Evolutionary conservation across 2,329 filamentous ascomycete species (phyloP).

Genomic region (Fusarium aywerte): DNA sequence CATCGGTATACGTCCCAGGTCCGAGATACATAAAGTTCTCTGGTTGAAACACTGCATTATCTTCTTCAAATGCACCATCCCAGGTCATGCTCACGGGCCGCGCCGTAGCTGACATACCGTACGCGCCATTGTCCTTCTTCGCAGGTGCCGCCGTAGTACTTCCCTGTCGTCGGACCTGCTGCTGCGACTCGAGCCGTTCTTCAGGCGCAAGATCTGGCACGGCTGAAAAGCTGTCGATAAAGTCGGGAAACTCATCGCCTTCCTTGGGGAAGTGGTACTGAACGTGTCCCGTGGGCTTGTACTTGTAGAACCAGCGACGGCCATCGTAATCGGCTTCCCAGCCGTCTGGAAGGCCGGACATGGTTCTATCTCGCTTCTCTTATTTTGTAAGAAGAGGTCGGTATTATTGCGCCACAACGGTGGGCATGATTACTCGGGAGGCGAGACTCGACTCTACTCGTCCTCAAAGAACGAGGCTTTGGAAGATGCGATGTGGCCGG

Average conservation of each 20-base stretch:
- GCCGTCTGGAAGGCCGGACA: slow-evolving; percentile 59
- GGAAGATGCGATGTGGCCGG: slow-evolving; percentile 17
- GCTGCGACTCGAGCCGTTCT: slow-evolving; percentile 63
- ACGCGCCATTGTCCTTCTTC: slow-evolving; percentile 27
- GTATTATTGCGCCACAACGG: slow-evolving; percentile 30
- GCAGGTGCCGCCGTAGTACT: slow-evolving; percentile 25
- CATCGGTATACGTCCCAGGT: slow-evolving; percentile 57
- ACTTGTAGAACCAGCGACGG: slow-evolving; percentile 67
- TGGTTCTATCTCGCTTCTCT: slow-evolving; percentile 29
- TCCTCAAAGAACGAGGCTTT: slow-evolving; percentile 13
- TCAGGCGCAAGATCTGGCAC: slow-evolving; percentile 60
- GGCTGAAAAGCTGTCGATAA: slow-evolving; percentile 54
- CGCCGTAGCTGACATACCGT: slow-evolving; percentile 50
- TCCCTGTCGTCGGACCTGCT: slow-evolving; percentile 56
- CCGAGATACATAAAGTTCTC: slow-evolving; percentile 66
- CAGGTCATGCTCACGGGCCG: slow-evolving; percentile 49
- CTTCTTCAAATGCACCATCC: slow-evolving; percentile 47
- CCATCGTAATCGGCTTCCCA: slow-evolving; percentile 71
- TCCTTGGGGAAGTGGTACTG: slow-evolving; percentile 68
- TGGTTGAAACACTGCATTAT: slow-evolving; percentile 58
- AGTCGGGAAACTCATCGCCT: slow-evolving; percentile 69
- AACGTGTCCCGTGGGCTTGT: slow-evolving; percentile 63
- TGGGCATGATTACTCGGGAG: slow-evolving; percentile 23
- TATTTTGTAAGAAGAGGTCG: neutral
- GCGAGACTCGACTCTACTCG: neutral